Conservation (phyloP, 805 yeast genomes). For the Candida patagonica region DNA sequence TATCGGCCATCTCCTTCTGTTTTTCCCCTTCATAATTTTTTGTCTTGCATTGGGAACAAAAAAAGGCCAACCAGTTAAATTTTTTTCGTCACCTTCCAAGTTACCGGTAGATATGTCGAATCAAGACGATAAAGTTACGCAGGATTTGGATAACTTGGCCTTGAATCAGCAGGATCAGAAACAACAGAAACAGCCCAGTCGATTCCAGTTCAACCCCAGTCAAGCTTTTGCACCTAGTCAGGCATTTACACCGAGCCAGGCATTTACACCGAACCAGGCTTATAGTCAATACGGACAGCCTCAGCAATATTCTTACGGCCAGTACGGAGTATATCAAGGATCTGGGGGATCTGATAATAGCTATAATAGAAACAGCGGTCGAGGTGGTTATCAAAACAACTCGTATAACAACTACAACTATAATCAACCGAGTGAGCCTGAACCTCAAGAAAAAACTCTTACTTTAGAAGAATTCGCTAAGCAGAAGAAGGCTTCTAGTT, state of each 20-base stretch:
- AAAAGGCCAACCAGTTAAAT: background rate
- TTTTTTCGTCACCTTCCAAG: background rate
- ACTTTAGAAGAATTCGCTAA: slow-evolving; percentile 69
- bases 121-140: slow-evolving; percentile 12
- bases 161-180: slow-evolving; percentile 22
- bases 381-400: slow-evolving; percentile 8
- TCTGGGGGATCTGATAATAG: slow-evolving; percentile 22
- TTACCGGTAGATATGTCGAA: slow-evolving; percentile 5
- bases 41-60: no score
- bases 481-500: slow-evolving; percentile 12
- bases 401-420: slow-evolving; percentile 13
- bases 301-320: no score
- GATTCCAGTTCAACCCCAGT: slow-evolving; percentile 30
- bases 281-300: slow-evolving; percentile 17
- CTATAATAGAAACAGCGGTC: background rate
- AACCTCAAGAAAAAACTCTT: slow-evolving; percentile 38
- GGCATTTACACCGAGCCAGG: no score
- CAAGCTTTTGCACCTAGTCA: slow-evolving; percentile 3
- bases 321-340: slow-evolving; percentile 13
- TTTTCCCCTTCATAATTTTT: no score
- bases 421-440: slow-evolving; percentile 1
- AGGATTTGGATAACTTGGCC: slow-evolving; percentile 17
- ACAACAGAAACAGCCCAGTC: slow-evolving; percentile 34
- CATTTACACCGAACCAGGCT: no score
- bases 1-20: no score